Evolutionary conservation across 1,139 yeast species (phyloP), one percentile per base, ranked within the genome.

Genomic region (Hemisphaericaspora xylanilytica): DNA sequence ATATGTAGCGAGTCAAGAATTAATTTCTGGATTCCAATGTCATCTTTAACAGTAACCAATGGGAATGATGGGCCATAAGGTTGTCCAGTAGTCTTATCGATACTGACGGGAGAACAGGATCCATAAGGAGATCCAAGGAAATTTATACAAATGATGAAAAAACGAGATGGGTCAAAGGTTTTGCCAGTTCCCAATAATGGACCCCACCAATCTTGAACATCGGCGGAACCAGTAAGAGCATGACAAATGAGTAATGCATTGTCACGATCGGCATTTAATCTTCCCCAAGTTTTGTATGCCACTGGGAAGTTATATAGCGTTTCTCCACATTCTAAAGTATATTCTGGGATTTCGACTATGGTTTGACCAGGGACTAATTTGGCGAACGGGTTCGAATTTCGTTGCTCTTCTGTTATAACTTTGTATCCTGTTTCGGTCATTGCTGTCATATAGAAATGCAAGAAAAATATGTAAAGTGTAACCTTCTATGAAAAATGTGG

Each of bases 171-270:
- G 61, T 92, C 98, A 61, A 92, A 89, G 1, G 97, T 95, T 49
- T 84, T 76, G 17, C 80, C 85, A 4, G 82, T 78, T 0, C 98
- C 98, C 33, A 92, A 67, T 25, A 92, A 65, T 0, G 98, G 97
- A 0, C 97, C 97, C 98, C 98, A 87, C 98, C 98, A 92, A 56
- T 92, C 98, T 34, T 85, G 78, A 14, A 90, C 96, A 57, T 92
- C 98, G 0, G 96, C 78, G 0, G 96, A 87, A 0, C 98, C 98
- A 0, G 97, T 89, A 44, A 92, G 70, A 0, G 98, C 98, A 66
- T 92, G 98, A 52, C 96, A 87, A 14, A 92, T 85, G 24, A 92
- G 80, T 66, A 92, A 67, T 42, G 82, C 90, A 56, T 92, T 92
- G 50, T 82, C 81, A 7, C 73, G 78, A 5, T 63, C 66, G 8